A percentile compares a stretch with the other conserved stretches of the same genome.
phyloP scores from a whole-genome alignment of 1,139 yeast genomes.

The Kodamaea anthophila region DNA sequence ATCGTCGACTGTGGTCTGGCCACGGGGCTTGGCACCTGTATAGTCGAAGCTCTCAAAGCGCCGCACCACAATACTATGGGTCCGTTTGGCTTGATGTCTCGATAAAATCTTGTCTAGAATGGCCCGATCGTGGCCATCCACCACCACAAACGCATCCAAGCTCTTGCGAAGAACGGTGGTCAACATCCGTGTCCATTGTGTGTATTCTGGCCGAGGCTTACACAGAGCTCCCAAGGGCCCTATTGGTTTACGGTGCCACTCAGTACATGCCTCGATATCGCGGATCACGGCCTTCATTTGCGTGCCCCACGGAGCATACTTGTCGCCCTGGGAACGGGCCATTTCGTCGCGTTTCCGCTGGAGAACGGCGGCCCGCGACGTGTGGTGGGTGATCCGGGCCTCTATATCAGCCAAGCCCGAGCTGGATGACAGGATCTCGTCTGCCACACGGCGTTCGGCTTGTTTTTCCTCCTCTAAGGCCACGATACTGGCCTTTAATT shows the following conservation, averaged over 20 bases:
- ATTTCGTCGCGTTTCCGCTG: conserved; percentile 15
- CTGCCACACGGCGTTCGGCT: conserved; percentile 6
- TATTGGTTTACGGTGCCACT: conserved; percentile 51
- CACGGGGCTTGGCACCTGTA: conserved; percentile 22
- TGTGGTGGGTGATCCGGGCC: conserved; percentile 5
- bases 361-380: conserved; percentile 2
- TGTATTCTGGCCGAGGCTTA: conserved; percentile 47
- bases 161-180: conserved; percentile 45
- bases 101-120: conserved; percentile 40
- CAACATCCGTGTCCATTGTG: conserved; percentile 58
- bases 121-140: conserved; percentile 54
- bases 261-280: conserved; percentile 29
- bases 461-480: conserved; percentile 11
- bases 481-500: conserved; percentile 11
- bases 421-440: conserved; percentile 2
- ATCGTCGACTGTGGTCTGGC: conserved; percentile 50
- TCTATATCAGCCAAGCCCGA: conserved; percentile 3
- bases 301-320: conserved; percentile 39
- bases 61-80: conserved; percentile 43
- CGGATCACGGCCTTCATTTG: conserved; percentile 35
- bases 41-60: conserved; percentile 53
- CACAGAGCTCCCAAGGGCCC: conserved; percentile 79
- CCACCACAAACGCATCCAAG: conserved; percentile 63
- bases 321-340: conserved; percentile 5
- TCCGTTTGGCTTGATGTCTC: conserved; percentile 18